These are phyloP conservation scores for Solanum chiquidenum DNA, from an alignment of 257 asterid species.

Conservation along the genomic window DNA sequence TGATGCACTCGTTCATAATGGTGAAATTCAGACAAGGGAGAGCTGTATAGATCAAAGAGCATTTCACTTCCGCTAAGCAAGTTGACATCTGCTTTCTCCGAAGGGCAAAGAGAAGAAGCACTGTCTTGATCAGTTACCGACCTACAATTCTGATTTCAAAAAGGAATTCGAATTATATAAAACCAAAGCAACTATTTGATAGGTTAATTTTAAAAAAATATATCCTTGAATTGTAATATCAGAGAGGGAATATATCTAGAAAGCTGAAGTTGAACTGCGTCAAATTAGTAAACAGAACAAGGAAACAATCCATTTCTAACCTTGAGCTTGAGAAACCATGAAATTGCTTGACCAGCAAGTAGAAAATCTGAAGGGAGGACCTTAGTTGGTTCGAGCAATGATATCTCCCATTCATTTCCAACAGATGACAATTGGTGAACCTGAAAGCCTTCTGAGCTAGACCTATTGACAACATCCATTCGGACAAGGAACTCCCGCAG, in stretches of 20 bases:
- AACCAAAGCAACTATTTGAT: constrained; percentile 3
- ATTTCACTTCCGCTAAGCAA: constrained; percentile 23
- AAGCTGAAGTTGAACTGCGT: not conserved
- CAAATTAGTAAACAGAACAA: not conserved
- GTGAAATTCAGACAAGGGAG: constrained; percentile 62
- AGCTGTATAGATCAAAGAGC: constrained; percentile 39
- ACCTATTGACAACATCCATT: constrained; percentile 79
- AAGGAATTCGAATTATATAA: not conserved
- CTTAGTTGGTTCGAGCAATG: constrained; percentile 54
- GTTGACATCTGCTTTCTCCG: constrained; percentile 34
- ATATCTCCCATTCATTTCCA: constrained; percentile 80
- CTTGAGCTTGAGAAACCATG: constrained; percentile 88
- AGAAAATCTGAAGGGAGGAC: constrained; percentile 40
- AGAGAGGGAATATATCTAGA: not conserved
- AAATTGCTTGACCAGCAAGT: constrained; percentile 81
- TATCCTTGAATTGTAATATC: not conserved
- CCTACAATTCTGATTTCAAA: constrained; percentile 53
- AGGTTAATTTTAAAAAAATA: not conserved
- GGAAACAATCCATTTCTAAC: constrained; percentile 24
- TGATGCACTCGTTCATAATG: constrained; percentile 57
- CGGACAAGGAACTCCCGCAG: constrained; percentile 76
- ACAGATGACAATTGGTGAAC: constrained; percentile 82
- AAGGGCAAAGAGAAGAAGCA: constrained; percentile 15
- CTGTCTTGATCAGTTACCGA: constrained; percentile 26
- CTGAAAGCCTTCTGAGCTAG: constrained; percentile 70